Base-by-base conservation (phyloP, 208 protist genomes). In the Acanthamoeba rhysodes region DNA sequence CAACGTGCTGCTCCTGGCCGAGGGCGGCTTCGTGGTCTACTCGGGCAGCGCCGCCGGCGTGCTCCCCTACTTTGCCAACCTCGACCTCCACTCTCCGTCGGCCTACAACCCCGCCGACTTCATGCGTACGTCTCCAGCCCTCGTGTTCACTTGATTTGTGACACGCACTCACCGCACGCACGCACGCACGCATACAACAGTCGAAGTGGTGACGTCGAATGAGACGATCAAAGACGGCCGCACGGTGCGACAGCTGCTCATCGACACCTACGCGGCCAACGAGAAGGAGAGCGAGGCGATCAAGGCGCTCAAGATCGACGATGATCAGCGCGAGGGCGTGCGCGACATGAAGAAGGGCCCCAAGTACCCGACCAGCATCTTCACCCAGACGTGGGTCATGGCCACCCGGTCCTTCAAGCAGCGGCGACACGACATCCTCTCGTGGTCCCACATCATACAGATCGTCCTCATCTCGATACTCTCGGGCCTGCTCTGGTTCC, bases 401-500 rank as follows among this genome's bases (percentile, higher is more conserved):
- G 85, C 85, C 85, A 92, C 53, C 18, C 85, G 85, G 18, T 27
- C 90, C 37, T 94, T 94, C 90, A 94, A 94, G 90, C 90, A 94
- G 55, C 34, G 90, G 29, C 64, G 70, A 16, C 68, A 84, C 64
- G 90, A 94, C 53, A 94, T 94, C 70, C 90, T 94, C 27, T 84
- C 59, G 24, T 95, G 96, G 95, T 82, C 37, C 9, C 70, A 94
- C 34, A 72, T 96, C 50, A 78, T 91, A 10, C 95, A 97, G 85
- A 93, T 82, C 34, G 37, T 87, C 6, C 18, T 90, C 76, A 66
- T 97, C 66, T 66, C 96, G 18, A 22, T 97, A 2, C 50, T 97
- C 41, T 27, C 90, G 22, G 95, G 93, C 7, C 27, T 95, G 41
- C 72, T 97, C n/a, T 97, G 96, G 96, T 96, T 95, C 53, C 94